Conservation (phyloP, 345 rosid species). For the Salix exigua region DNA sequence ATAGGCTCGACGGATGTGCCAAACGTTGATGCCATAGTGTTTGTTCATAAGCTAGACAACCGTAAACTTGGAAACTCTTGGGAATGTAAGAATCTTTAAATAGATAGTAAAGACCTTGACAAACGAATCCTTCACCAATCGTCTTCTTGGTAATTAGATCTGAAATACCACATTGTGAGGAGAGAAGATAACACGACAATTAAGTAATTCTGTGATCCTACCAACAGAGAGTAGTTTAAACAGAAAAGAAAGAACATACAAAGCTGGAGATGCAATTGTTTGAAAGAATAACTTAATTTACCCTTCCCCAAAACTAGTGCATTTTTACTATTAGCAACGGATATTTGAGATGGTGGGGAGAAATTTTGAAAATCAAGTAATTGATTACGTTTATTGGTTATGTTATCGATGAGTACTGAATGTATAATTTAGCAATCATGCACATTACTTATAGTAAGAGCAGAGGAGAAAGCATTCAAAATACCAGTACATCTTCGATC, state of each 20-base stretch:
- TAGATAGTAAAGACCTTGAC: neutral
- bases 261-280: neutral
- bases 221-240: neutral
- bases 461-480: neutral
- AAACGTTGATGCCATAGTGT: fast-evolving
- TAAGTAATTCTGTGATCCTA: too few relatives aligned
- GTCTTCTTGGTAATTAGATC: neutral
- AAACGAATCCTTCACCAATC: neutral
- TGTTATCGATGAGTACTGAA: too few relatives aligned
- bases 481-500: fast-evolving
- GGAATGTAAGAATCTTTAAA: neutral
- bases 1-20: neutral
- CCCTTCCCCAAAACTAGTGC: neutral
- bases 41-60: neutral
- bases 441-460: neutral
- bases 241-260: neutral
- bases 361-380: too few relatives aligned
- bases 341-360: neutral
- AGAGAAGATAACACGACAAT: neutral
- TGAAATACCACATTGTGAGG: neutral
- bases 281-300: too few relatives aligned
- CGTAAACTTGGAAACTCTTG: neutral
- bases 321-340: neutral
- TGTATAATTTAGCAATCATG: neutral
- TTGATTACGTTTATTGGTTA: neutral